Evolutionary conservation across 140 eudicot genomes (phyloP), one percentile per base, ranked within the genome.

Genomic region (Erigeron philadelphicus): DNA sequence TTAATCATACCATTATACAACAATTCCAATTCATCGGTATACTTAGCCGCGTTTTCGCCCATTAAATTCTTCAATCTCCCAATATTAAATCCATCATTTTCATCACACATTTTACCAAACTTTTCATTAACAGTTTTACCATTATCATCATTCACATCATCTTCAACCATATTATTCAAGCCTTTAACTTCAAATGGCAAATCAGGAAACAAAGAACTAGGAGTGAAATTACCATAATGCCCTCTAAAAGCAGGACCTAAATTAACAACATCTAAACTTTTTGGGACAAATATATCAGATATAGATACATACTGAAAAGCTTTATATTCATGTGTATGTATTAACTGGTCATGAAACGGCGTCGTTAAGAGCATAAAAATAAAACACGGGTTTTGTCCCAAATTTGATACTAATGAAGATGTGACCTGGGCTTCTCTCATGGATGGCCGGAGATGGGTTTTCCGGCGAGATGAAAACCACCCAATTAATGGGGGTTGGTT

Each of bases 271-370:
- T 78, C 80, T 43, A 93, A 47, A 65, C 84, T 82, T 66, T 75
- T 79, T 3, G 95, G 74, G 1, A 86, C 93, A 9, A 92, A 88
- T 3, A 75, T 31, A 40, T 48, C 60, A 7, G 72, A 70, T 5
- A 76, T 60, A 5, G 76, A 38, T n/a, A 76, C 79, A 23, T 73
- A 88, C 44, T 84, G 92, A 42, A 79, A 92, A 0, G 83, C 84
- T 19, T 81, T 82, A 79, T 88, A 88, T 46, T 92, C 96, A 67
- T 81, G 96, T 11, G 98, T 92, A 81, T 92, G 96, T 64, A 92
- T 88, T 7, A 89, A 40, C n/a, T 84, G 88, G 12, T 86, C 96
- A 5, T 74, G 88, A 53, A 83, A 76, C 67, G 98, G 98, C 68
- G 96, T 86, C 40, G 98, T 81, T 4, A 92, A 72, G 42, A 92